phyloP scores from a whole-genome alignment of 2,329 filamentous ascomycete genomes.

The Gnomoniopsis sp. region DNA sequence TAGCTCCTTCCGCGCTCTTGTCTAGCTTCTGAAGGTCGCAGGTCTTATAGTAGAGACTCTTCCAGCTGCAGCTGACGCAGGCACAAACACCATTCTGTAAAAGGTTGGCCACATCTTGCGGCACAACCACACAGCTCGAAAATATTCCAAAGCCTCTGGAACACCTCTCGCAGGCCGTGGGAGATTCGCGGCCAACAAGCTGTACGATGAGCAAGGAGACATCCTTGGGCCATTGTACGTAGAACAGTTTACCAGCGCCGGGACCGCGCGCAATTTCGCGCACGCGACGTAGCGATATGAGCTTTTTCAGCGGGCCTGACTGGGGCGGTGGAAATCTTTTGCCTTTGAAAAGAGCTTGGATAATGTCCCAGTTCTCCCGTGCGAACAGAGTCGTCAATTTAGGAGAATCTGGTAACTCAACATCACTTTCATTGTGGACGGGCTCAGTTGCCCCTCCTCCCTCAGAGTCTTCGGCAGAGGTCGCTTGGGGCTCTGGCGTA shows the following conservation, averaged over 20 bases:
- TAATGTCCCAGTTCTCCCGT: background rate
- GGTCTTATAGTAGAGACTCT: rapidly evolving
- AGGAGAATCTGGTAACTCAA: background rate
- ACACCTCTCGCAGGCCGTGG: background rate
- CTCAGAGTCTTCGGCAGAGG: background rate
- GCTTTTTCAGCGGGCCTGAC: background rate
- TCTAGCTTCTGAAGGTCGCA: background rate
- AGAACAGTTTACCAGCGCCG: background rate
- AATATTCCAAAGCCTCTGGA: background rate
- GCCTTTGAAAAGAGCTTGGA: background rate
- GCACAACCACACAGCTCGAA: background rate
- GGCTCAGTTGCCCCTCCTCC: background rate
- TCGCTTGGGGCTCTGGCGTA: background rate
- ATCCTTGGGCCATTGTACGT: background rate
- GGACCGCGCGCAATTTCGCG: background rate
- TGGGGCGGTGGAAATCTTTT: background rate
- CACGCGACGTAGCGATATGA: background rate
- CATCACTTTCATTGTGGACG: background rate
- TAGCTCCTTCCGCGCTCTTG: background rate
- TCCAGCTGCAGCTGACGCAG: constrained; percentile 9
- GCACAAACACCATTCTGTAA: background rate
- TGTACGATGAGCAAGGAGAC: constrained; percentile 6
- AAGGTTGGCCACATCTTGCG: background rate
- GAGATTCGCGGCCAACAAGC: background rate
- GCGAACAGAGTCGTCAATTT: background rate